Base-by-base conservation (phyloP, 2,329 filamentous ascomycete genomes). In the Dactylellina leptospora region DNA sequence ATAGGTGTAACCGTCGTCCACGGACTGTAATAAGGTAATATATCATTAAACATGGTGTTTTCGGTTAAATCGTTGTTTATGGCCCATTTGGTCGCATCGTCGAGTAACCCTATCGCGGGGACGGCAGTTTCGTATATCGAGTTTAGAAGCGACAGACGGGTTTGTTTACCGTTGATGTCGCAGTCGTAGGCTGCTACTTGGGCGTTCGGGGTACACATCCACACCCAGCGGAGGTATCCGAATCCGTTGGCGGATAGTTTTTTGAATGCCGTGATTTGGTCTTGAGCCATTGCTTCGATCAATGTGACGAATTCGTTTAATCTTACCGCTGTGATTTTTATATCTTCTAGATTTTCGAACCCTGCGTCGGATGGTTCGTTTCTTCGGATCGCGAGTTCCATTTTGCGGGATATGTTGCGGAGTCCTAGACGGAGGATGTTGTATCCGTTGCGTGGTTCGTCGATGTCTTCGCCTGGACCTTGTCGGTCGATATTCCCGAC, bases 341-440 rank as follows among this genome's bases (percentile, higher is more conserved):
- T 20, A 1, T 36, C 48, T 22, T 53, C 28, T 1, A 53, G 9
- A 2, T 27, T 36, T 4, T 3, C 16, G 48, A 53, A 23, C 1
- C 27, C 27, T 1, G 23, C 28, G 3, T 4, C 10, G 4, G 27
- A 33, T 16, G 27, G 48, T 5, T 13, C 9, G 13, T 30, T 23
- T 10, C 27, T 5, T 36, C 11, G 4, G 16, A 30, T 18, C 2
- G 48, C 48, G 3, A 1, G 23, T 6, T 22, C 6, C 28, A 53
- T 16, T 11, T 53, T 53, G 4, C n/a, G 4, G 16, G 48, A 53
- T 2, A 53, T 13, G 10, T 33, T 36, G 3, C 11, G 13, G 11
- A 53, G 30, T 6, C 28, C 48, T 11, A 53, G 18, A 6, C 27
- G 48, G 16, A 53, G 48, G 9, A 53, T 53, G 28, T 53, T 53